Evolutionary conservation across 164 flowering plant species (phyloP), one percentile per base, ranked within the genome.

Genomic region (Echeveria elegans): DNA sequence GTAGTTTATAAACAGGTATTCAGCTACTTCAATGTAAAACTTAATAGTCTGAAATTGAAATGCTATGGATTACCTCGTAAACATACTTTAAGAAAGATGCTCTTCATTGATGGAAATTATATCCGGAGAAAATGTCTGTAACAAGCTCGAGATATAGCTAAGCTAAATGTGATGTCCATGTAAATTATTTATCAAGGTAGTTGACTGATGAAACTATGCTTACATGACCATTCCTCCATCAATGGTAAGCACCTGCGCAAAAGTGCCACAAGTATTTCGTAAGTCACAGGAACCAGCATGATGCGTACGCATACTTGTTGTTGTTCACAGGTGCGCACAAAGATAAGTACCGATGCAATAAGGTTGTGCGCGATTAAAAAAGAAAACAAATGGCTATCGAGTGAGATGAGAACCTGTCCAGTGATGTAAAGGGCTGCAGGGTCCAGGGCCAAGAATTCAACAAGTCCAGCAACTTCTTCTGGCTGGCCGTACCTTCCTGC

Each of bases 391-490:
- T 53, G 30, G 26, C 9, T 1, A 7, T 52, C 16, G 1, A 26
- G 15, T 65, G 52, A 56, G 30, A 56, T 28, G 19, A 3, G 18
- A 34, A 82, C 86, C 86, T 82, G 85, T 78, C 85, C 86, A 50
- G 88, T 81, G 31, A 85, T 82, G 77, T 85, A 85, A 70, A 73
- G 71, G 36, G 86, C 83, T 12, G 88, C 86, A 30, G 88, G 88
- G 72, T 73, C 77, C 18, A 80, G 76, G 15, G 85, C 88, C 77
- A 85, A 76, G 73, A 85, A 85, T 52, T 84, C 88, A 69, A 82
- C 86, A 56, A 82, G 73, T 72, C 86, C 86, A 64, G 86, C 88
- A 69, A 85, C 86, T 80, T 82, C 88, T 67, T 85, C 86, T 26
- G 88, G 86, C 61, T 76, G 80, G 67, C 88, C 88, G 66, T 77